phyloP scores from a whole-genome alignment of 2,329 filamentous ascomycete species.

The Fusarium albosuccineum region DNA sequence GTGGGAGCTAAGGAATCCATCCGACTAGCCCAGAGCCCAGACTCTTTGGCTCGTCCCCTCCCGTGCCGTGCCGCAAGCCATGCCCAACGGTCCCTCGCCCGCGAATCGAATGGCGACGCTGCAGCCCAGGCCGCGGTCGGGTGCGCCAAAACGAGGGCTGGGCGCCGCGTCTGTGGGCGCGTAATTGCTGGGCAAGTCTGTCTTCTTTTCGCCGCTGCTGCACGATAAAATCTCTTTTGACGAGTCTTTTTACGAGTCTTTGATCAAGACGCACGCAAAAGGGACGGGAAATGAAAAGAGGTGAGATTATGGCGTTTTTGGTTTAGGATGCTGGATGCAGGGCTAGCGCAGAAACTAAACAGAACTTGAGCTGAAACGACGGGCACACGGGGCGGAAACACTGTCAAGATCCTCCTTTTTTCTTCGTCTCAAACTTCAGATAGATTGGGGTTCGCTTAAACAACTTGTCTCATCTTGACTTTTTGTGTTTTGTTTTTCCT shows the following conservation, averaged over 20 bases:
- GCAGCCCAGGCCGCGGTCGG: not conserved
- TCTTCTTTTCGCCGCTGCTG: no score
- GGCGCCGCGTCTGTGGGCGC: conserved; percentile 34
- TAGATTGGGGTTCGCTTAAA: conserved; percentile 11
- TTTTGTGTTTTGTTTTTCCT: not conserved
- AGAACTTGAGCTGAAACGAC: conserved; percentile 28
- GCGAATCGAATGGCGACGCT: not conserved
- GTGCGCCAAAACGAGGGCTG: conserved; percentile 25
- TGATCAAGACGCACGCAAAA: not conserved
- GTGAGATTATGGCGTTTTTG: conserved; percentile 19
- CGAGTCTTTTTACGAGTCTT: no score
- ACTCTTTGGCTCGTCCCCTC: conserved; percentile 1
- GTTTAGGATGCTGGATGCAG: conserved; percentile 25
- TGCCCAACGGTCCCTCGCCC: conserved; percentile 8
- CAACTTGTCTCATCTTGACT: conserved; percentile 11
- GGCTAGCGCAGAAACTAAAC: conserved; percentile 9
- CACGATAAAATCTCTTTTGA: no score
- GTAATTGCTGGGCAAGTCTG: conserved; percentile 21
- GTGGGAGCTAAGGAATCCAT: conserved; percentile 10
- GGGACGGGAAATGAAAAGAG: conserved; percentile 32
- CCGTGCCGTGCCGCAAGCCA: conserved; percentile 36
- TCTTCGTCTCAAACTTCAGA: conserved; percentile 19
- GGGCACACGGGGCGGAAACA: not conserved
- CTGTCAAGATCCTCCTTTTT: conserved; percentile 1
- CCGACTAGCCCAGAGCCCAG: conserved; percentile 15